Conservation (phyloP, 805 yeast species). For the Candida ficus region DNA sequence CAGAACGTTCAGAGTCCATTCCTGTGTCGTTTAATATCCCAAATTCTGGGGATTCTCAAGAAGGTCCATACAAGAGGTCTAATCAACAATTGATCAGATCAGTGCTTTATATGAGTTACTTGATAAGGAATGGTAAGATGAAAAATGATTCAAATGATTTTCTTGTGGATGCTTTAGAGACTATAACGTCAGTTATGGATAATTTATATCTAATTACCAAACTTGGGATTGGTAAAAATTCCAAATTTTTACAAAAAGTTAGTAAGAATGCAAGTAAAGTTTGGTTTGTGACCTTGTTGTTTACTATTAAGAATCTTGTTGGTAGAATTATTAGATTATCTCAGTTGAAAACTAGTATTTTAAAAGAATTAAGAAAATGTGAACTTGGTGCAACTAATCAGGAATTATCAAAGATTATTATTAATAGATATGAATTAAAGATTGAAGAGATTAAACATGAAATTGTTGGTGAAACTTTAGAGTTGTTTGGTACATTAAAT, state of each 20-base stretch:
- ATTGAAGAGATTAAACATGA: conserved; percentile 9
- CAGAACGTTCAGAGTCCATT: background rate
- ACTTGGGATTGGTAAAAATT: conserved; percentile 14
- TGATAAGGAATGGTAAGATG: conserved; percentile 7
- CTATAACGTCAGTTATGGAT: conserved; percentile 15
- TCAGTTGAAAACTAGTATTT: conserved; percentile 5
- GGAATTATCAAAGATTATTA: conserved; percentile 6
- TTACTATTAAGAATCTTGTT: conserved; percentile 11
- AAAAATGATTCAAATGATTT: conserved; percentile 4
- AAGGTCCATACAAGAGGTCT: conserved; percentile 1
- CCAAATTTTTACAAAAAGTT: conserved; percentile 3
- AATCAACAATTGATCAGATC: conserved; percentile 13
- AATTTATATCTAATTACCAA: conserved; percentile 14
- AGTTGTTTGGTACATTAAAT: conserved; percentile 12
- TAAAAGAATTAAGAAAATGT: conserved; percentile 9
- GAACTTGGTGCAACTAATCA: background rate
- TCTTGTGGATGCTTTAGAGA: conserved; percentile 13
- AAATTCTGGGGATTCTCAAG: background rate
- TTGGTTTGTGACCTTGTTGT: conserved; percentile 17
- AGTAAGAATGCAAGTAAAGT: conserved; percentile 12
- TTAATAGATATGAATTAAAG: conserved; percentile 11
- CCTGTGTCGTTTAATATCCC: conserved; percentile 6
- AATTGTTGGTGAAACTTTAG: conserved; percentile 5
- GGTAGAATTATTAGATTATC: conserved; percentile 4
- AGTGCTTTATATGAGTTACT: conserved; percentile 11